Percentiles rank a stretch among this genome's conserved stretches.
Conservation (phyloP, 2,329 filamentous ascomycete species). For the Chaetomium olivaceum region DNA sequence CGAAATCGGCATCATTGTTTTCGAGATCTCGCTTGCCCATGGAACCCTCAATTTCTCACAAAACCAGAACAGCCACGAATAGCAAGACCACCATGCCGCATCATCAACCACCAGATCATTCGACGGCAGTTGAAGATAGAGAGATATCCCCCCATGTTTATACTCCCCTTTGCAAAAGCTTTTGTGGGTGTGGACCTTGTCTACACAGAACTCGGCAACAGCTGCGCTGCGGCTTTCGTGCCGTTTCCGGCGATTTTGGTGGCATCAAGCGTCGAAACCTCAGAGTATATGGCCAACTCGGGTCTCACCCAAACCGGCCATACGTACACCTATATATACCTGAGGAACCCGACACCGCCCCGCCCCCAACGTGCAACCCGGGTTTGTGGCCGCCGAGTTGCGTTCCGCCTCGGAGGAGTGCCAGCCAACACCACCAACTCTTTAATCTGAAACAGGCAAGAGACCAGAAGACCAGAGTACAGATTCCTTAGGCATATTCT, state of each 20-base stretch:
- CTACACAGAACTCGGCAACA: not conserved
- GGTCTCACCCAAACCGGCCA: not conserved
- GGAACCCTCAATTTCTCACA: not conserved
- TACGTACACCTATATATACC: too few species aligned
- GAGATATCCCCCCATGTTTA: not conserved
- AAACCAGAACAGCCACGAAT: not conserved
- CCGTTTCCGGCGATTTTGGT: not conserved
- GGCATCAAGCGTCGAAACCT: not conserved
- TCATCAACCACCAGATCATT: conserved; percentile 1
- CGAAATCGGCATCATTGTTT: not conserved
- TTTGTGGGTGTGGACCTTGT: conserved; percentile 1
- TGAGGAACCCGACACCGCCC: not conserved
- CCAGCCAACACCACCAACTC: not conserved
- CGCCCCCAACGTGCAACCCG: not conserved
- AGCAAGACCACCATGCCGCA: not conserved
- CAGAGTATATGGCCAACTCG: not conserved
- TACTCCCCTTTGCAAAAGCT: not conserved
- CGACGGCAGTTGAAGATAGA: not conserved
- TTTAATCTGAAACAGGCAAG: not conserved
- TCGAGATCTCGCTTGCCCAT: not conserved
- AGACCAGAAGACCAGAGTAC: not conserved
- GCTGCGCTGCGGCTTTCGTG: not conserved
- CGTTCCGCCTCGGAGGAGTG: not conserved
- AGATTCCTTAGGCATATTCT: not conserved
- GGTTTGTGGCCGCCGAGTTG: not conserved